Evolutionary conservation across 352 stramenopile species (phyloP).

Genomic region (Phytophthora tubulina): DNA sequence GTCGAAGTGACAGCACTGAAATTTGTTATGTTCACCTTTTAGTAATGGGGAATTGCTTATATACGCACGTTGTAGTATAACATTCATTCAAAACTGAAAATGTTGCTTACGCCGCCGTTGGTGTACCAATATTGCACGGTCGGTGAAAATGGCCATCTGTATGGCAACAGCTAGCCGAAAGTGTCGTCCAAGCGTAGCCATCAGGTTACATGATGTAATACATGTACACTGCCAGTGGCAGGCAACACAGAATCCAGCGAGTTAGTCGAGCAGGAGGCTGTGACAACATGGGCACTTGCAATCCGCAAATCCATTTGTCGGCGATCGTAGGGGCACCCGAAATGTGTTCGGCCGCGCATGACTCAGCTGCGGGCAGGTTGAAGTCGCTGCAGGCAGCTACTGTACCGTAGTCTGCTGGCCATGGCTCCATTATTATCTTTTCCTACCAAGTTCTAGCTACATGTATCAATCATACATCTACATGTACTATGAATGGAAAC

Average conservation of each 20-base stretch:
- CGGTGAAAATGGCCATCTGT: not conserved
- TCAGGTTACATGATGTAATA: not conserved
- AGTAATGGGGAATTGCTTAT: not conserved
- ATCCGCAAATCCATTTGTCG: conserved; percentile 34
- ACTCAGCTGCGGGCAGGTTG: conserved; percentile 26
- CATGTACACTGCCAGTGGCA: not conserved
- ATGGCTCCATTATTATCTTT: too few relatives aligned
- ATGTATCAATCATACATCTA: too few relatives aligned
- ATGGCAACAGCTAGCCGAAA: not conserved
- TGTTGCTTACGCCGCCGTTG: conserved; percentile 9
- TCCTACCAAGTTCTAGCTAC: too few relatives aligned
- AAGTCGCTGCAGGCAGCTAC: not conserved
- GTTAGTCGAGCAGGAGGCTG: conserved; percentile 7
- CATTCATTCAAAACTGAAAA: conserved; percentile 11
- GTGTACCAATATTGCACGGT: conserved; percentile 1
- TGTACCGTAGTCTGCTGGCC: too few relatives aligned
- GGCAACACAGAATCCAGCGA: not conserved
- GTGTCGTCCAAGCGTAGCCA: conserved; percentile 1
- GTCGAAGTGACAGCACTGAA: too few relatives aligned
- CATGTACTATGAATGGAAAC: too few relatives aligned
- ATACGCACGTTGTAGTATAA: conserved; percentile 2
- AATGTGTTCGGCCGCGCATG: conserved; percentile 16
- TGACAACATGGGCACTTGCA: conserved; percentile 1
- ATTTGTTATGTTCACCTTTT: too few relatives aligned
- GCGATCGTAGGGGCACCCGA: conserved; percentile 27